phyloP scores from a whole-genome alignment of 345 rosid genomes.

The Eutrema heterophyllum region DNA sequence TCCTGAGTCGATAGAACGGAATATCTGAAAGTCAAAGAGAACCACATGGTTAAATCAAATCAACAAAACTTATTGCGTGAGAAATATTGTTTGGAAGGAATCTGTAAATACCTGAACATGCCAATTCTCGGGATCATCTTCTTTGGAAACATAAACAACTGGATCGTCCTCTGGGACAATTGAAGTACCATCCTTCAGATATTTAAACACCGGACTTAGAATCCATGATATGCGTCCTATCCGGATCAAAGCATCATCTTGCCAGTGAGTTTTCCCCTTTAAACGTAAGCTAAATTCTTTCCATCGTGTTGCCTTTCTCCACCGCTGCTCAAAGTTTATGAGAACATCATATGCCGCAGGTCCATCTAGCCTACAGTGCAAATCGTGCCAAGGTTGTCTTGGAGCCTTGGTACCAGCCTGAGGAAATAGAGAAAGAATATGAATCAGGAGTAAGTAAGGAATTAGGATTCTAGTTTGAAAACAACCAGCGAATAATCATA shows the following conservation, averaged over 20 bases:
- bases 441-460: not conserved
- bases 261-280: slow-evolving; percentile 59
- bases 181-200: slow-evolving; percentile 35
- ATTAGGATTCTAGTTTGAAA: not conserved
- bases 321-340: slow-evolving; percentile 94
- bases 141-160: slow-evolving; percentile 41
- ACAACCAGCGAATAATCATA: slow-evolving; percentile 11
- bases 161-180: slow-evolving; percentile 56
- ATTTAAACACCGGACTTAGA: slow-evolving; percentile 50
- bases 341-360: slow-evolving; percentile 96
- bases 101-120: slow-evolving; percentile 64
- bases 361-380: slow-evolving; percentile 87
- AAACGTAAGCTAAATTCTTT: slow-evolving; percentile 60
- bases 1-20: slow-evolving; percentile 83
- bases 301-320: slow-evolving; percentile 85
- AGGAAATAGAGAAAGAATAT: slow-evolving; percentile 1
- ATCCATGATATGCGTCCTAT: slow-evolving; percentile 96
- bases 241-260: slow-evolving; percentile 73
- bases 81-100: not conserved
- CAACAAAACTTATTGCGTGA: not conserved
- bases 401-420: slow-evolving; percentile 74
- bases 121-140: slow-evolving; percentile 70
- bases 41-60: not conserved
- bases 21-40: slow-evolving; percentile 44
- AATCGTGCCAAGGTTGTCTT: slow-evolving; percentile 97